Conservation (phyloP, 176 grass and related monocot genomes). For the Ampelocalamus luodianensis region DNA sequence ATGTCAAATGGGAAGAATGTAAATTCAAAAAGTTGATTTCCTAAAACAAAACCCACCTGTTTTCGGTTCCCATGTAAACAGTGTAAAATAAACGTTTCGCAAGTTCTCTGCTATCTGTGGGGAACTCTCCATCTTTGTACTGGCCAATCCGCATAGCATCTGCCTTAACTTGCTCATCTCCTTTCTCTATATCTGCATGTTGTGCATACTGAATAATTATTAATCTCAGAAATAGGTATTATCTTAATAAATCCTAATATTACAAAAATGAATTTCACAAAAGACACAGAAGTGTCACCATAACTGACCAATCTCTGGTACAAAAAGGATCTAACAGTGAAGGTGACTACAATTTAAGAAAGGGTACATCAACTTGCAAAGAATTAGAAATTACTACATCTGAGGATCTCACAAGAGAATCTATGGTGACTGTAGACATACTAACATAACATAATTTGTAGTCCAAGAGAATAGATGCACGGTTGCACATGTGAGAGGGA, state of each 20-base stretch:
- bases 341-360: constrained; percentile 2
- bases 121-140: constrained; percentile 86
- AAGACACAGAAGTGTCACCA: neutral
- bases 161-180: constrained; percentile 88
- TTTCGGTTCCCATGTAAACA: constrained; percentile 96
- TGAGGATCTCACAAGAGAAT: neutral
- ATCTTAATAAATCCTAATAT: neutral
- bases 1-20: neutral
- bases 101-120: constrained; percentile 73
- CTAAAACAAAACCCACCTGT: constrained; percentile 59
- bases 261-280: neutral
- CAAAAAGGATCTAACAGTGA: neutral
- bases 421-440: neutral
- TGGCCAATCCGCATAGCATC: constrained; percentile 90
- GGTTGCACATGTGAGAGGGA: neutral
- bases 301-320: neutral
- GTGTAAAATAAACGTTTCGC: constrained; percentile 90
- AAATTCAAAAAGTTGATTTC: constrained; percentile 27
- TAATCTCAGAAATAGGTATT: neutral
- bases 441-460: too few species aligned
- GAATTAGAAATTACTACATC: neutral
- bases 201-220: too few species aligned
- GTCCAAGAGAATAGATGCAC: too few species aligned
- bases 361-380: neutral
- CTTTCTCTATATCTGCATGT: constrained; percentile 89